A percentile compares a stretch with the other conserved stretches of the same genome.
phyloP scores from a whole-genome alignment of 2,329 filamentous ascomycete species.

The Arachnomyces sp. region DNA sequence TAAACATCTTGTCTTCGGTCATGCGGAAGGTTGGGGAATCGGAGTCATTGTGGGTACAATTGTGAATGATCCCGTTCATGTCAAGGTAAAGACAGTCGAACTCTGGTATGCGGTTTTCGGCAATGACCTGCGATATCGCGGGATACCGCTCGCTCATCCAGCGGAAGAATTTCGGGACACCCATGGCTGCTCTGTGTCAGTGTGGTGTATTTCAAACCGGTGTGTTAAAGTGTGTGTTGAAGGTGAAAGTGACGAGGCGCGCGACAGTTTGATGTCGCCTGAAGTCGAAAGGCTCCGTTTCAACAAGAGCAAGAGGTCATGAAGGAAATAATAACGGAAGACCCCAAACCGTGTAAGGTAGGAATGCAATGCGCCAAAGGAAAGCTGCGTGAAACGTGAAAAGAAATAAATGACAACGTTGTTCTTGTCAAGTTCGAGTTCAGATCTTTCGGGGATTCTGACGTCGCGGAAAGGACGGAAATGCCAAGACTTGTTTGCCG shows the following conservation, averaged over 20 bases:
- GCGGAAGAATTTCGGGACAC: slow-evolving; percentile 86
- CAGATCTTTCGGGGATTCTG: no score
- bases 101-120: slow-evolving; percentile 96
- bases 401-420: no score
- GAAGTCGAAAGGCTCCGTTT: no score
- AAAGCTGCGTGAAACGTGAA: no score
- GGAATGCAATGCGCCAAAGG: no score
- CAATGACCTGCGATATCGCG: slow-evolving; percentile 94
- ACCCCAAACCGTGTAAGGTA: slow-evolving; percentile 7
- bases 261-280: not conserved
- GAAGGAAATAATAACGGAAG: slow-evolving; percentile 13
- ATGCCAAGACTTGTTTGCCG: no score
- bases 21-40: slow-evolving; percentile 87
- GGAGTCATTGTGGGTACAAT: slow-evolving; percentile 95
- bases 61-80: slow-evolving; percentile 99
- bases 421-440: no score
- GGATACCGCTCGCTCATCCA: slow-evolving; percentile 99
- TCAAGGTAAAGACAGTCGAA: slow-evolving; percentile 85
- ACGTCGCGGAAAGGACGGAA: no score
- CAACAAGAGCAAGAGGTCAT: slow-evolving; percentile 14
- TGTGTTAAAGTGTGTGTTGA: not conserved
- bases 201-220: slow-evolving; percentile 4
- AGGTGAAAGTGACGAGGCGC: no score
- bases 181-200: slow-evolving; percentile 42
- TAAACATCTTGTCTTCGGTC: slow-evolving; percentile 98